Evolutionary conservation across 495 filamentous ascomycete genomes (phyloP), one percentile per base, ranked within the genome.

Genomic region (Pyronema omphalodes): DNA sequence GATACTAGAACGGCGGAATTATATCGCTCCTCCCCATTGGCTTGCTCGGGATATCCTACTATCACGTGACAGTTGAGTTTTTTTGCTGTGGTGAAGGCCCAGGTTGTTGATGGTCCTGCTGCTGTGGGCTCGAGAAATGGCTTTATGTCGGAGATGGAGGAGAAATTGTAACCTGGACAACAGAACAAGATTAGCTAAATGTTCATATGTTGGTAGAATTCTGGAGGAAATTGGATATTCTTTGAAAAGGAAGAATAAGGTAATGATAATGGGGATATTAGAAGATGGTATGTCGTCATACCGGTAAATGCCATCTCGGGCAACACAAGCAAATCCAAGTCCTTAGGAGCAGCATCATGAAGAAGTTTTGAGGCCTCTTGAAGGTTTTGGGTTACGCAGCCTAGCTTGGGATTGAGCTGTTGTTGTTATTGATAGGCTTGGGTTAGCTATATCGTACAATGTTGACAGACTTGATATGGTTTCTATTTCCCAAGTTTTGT

Each of bases 261-360:
- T 1, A 1, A 17, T 47, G 44, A n/a, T n/a, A n/a, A n/a, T n/a
- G 23, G 39, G 17, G 23, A 3, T 2, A 47, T 1, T 3, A 47
- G 11, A n/a, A 8, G 19, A 17, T 2, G 8, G 29, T 50, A 56
- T 39, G 49, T 51, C 18, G 36, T 33, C 76, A 58, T 73, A 86
- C 86, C 87, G 49, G 86, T 78, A 63, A 96, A 85, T 12, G 89
- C 86, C 68, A 94, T 67, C 68, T 96, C 89, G 9, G 88, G 86
- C 51, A 96, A 70, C 9, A 94, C 78, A 12, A 95, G 72, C 43
- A 94, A 67, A 59, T 85, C 80, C 33, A 84, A 57, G 37, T 75
- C 67, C 45, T 68, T 58, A 1, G 75, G 69, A 51, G 73, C 67
- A 9, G 75, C 73, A 44, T 67, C 71, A 18, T 73, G 71, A 9